Evolutionary conservation across 202 grass and related monocot species (phyloP), one percentile per base, ranked within the genome.

Genomic region (Panicum hallii): DNA sequence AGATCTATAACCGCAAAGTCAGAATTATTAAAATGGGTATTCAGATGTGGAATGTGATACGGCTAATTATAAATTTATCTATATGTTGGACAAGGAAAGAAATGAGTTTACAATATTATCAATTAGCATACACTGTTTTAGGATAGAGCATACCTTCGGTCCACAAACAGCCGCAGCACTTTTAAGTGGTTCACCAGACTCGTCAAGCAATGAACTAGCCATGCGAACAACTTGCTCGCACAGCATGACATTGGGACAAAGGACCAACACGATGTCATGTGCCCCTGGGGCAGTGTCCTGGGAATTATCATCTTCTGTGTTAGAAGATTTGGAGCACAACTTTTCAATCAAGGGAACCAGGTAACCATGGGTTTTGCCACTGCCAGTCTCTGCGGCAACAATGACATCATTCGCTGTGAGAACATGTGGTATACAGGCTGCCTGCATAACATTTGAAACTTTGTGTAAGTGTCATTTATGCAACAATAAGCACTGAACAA

Each of bases 351-450:
- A 67, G 54, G 96, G 96, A 75, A 94, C 88, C 42, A 99, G 89
- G 72, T 99, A 99, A 49, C 96, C 91, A 76, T 99, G 93, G 64
- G 96, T 99, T 92, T 99, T 99, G 64, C 93, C 96, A 36, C 96
- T 96, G 56, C 93, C 93, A 80, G 96, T 99, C 78, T 99, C 96
- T 67, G 93, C 93, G 9, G 93, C 96, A 74, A 99, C 58, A 86
- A 96, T 82, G 75, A 99, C 96, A 76, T 99, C 93, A 3, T 87
- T 90, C 3, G 79, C 78, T n/a, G 50, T 77, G 70, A 95, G 88
- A 89, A 99, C 74, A 84, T 91, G 93, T 63, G 93, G 96, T 80
- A 99, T 81, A 72, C 89, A 94, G 12, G 93, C 88, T 87, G 90
- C 96, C 96, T 99, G 88, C 74, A 89, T 72, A 70, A 65, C 67